Evolutionary conservation across 2,329 filamentous ascomycete species (phyloP), one percentile per base, ranked within the genome.

Genomic region (Lachnellula occidentalis): DNA sequence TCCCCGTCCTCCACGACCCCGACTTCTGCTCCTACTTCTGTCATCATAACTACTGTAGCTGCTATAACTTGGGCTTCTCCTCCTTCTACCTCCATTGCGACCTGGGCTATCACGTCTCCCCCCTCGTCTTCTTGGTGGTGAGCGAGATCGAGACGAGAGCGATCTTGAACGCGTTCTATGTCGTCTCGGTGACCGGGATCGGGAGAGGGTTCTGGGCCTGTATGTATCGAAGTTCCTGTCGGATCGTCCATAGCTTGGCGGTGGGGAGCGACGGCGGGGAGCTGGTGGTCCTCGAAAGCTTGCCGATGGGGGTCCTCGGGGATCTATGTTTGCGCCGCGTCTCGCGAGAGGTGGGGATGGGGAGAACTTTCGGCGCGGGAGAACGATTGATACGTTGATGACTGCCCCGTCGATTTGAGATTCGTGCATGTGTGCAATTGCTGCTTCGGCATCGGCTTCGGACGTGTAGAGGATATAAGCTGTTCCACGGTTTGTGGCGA

Each of bases 391-490:
- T 15, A 70, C 68, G 50, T 66, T 70, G 53, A 70, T 69, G 5
- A 66, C 50, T 4, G 66, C 62, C 31, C 68, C 68, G 50, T 70
- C 68, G 36, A 70, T 65, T 67, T 95, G 89, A n/a, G 89, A 90
- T 74, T 99, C 94, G 71, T 99, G 94, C 94, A 99, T 97, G 69
- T 95, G 89, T 17, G 92, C 84, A 64, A 96, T 95, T 27, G 94
- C 94, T 14, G 84, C 78, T 72, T 96, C 90, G 22, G 94, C 92
- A 60, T 92, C 87, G 48, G 81, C 77, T 60, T 91, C 82, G 61
- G 87, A 79, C 51, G 83, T 77, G 72, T 87, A 99, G 42, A 96
- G 78, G 59, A 97, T 91, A 70, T 96, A 97, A 34, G 92, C 94
- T 27, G 90, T 95, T 46, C 94, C 92, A 54, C 92, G 86, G 67